phyloP scores from a whole-genome alignment of 306 rosid genomes.

The Fagus sylvatica region DNA sequence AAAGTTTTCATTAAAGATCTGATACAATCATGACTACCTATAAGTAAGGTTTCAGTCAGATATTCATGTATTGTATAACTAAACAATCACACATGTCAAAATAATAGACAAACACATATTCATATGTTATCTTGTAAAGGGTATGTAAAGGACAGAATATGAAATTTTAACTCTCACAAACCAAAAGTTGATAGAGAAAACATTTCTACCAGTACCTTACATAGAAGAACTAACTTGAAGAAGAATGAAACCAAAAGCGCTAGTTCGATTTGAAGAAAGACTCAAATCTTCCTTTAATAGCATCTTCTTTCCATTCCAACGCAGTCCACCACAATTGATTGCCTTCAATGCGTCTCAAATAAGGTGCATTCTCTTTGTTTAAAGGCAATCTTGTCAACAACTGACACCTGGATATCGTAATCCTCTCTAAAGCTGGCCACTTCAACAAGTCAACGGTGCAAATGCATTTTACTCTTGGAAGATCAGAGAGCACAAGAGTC shows the following conservation, averaged over 20 bases:
- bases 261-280: too few species aligned
- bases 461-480: conserved; percentile 5
- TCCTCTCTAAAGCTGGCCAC: conserved; percentile 26
- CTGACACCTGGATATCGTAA: conserved; percentile 10
- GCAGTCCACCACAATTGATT: conserved; percentile 27
- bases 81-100: too few species aligned
- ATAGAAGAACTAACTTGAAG: not conserved
- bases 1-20: too few species aligned
- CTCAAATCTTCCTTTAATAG: not conserved
- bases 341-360: conserved; percentile 17
- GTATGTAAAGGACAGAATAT: too few species aligned
- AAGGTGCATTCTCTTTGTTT: not conserved
- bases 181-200: too few species aligned
- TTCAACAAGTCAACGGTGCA: conserved; percentile 11
- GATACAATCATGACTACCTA: too few species aligned
- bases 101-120: too few species aligned
- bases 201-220: not conserved
- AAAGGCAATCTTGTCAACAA: conserved; percentile 25
- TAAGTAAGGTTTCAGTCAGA: too few species aligned
- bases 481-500: conserved; percentile 11
- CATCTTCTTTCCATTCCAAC: conserved; percentile 21
- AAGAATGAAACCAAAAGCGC: too few species aligned
- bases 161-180: too few species aligned
- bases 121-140: too few species aligned
- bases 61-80: too few species aligned